A percentile compares a stretch with the other conserved stretches of the same genome.
Evolutionary conservation across 129 eudicot species (phyloP).

Genomic region (Artemisia tridentata): DNA sequence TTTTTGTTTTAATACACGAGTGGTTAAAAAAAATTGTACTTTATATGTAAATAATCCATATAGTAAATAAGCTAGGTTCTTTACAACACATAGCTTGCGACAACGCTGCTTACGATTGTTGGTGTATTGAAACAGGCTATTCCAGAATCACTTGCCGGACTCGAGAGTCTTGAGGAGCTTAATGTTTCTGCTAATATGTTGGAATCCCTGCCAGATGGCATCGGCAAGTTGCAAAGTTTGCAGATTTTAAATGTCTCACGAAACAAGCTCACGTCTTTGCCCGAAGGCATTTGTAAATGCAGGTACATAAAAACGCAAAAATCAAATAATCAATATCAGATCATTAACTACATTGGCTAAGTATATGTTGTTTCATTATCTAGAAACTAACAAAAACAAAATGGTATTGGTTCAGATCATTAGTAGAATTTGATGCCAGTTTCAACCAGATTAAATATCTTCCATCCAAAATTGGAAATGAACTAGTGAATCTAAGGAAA

Average conservation of each 20-base stretch:
- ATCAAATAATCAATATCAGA: background rate
- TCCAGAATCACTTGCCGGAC: constrained; percentile 89
- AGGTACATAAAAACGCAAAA: constrained; percentile 38
- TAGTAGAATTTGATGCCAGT: constrained; percentile 80
- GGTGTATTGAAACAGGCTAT: constrained; percentile 45
- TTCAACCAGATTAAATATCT: constrained; percentile 75
- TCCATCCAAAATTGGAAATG: constrained; percentile 79
- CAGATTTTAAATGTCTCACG: constrained; percentile 75
- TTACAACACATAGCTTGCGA: too few species aligned
- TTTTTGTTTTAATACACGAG: background rate
- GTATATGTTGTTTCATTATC: background rate
- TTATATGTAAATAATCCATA: too few species aligned
- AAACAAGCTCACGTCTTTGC: constrained; percentile 78
- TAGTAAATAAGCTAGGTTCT: too few species aligned
- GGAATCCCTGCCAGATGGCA: constrained; percentile 74
- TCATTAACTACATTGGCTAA: background rate
- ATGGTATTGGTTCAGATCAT: constrained; percentile 49
- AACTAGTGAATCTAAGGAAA: constrained; percentile 59
- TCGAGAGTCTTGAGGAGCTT: constrained; percentile 79
- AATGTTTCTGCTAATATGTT: constrained; percentile 66
- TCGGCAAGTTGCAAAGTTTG: constrained; percentile 56
- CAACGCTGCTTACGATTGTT: background rate
- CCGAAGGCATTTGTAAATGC: constrained; percentile 91
- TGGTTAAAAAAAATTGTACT: too few species aligned
- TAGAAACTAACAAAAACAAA: background rate